A percentile compares a stretch with the other conserved stretches of the same genome.
Evolutionary conservation across 2,329 filamentous ascomycete genomes (phyloP).

Genomic region (Neobulgaria alba): DNA sequence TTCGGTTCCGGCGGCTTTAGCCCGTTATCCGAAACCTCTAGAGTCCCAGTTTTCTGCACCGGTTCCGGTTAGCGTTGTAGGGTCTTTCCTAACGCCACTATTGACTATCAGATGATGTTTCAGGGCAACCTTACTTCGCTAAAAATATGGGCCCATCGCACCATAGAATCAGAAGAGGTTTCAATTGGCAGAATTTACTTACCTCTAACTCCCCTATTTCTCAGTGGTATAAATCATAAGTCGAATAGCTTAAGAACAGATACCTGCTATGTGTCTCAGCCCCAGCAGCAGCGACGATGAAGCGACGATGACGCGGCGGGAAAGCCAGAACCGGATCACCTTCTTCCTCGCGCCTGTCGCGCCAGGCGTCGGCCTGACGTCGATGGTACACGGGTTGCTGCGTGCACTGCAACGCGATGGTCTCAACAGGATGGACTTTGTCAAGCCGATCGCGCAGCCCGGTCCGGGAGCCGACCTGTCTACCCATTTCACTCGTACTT

Average conservation of each 20-base stretch:
- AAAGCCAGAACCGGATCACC: neutral
- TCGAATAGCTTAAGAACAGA: neutral
- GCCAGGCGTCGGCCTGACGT: neutral
- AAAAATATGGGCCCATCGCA: neutral
- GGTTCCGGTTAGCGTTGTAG: neutral
- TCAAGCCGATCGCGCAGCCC: neutral
- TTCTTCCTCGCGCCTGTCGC: neutral
- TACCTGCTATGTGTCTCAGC: neutral
- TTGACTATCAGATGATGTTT: neutral
- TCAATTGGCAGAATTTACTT: neutral
- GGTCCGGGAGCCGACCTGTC: neutral
- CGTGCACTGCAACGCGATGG: neutral
- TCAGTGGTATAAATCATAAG: neutral
- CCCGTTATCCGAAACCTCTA: neutral
- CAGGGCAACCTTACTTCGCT: neutral
- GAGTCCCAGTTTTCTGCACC: neutral
- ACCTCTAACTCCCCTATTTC: neutral
- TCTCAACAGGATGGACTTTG: neutral
- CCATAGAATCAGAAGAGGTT: neutral
- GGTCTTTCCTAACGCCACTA: neutral
- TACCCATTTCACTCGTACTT: neutral
- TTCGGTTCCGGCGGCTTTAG: neutral
- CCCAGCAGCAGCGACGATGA: neutral
- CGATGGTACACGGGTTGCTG: neutral
- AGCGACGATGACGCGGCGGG: neutral